Base-by-base conservation (phyloP, 208 protist genomes). In the Wallacemonas sp. region DNA sequence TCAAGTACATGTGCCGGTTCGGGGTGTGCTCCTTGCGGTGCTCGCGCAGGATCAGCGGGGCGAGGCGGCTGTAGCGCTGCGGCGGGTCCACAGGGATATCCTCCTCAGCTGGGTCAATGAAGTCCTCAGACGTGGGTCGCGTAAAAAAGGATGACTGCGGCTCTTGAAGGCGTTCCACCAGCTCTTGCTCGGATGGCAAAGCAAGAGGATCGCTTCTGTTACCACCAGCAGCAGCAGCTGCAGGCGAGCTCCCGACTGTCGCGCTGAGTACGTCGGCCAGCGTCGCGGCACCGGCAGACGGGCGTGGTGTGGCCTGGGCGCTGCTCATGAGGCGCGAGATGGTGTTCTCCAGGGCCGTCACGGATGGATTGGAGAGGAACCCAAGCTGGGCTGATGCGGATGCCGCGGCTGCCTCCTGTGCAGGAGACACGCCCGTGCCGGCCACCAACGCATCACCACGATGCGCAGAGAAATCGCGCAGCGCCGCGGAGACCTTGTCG, bases 1-100 rank as follows among this genome's bases (percentile, higher is more conserved):
- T 85, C 44, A 94, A 60, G 63, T 72, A 91, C 80, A 94, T 85
- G 60, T 80, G 82, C 17, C 75, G 76, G 65, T 78, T 84, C 21
- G 74, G 74, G 39, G 76, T 61, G 55, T 94, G 88, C 41, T 87
- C 77, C 12, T 60, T 56, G 14, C 80, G 85, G 63, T 90, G 83
- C 65, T 87, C 76, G 4, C 84, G 80, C 33, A 91, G 74, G 41
- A 94, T 68, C 11, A 87, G 65, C 8, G 76, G 67, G 3, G 80
- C 80, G 16, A 93, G 70, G n/a, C 70, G 74, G 38, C 84, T 87
- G 21, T 78, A 68, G 17, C 63, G 70, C 61, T 85, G 81, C 49
- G 81, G 76, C 8, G 84, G 84, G 47, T 84, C 76, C 43, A 94
- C 80, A 8, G 82, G 80, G 34, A 67, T 78, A 30, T 83, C 80